Base-by-base conservation (phyloP, 192 early-diverging fungal species). In the Backusella psychrophila region DNA sequence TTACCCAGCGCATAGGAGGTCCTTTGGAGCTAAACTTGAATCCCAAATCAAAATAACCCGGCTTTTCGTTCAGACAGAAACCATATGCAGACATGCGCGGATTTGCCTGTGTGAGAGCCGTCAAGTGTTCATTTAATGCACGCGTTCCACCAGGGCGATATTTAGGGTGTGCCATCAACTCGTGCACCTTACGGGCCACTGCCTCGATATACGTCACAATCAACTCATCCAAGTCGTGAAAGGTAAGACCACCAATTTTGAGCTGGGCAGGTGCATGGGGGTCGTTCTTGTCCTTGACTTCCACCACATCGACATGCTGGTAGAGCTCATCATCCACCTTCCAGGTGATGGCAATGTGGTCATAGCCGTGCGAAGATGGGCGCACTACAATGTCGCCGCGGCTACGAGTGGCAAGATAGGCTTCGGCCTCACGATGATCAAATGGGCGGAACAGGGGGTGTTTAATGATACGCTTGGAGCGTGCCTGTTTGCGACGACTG, bases 301-400 rank as follows among this genome's bases (percentile, higher is more conserved):
- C 93, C 8, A 90, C 59, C 38, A 96, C 88, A 80, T 94, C 91
- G 69, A 98, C 87, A 77, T 98, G 97, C 82, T 96, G 94, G 85
- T 89, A 96, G 66, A 97, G 80, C 4, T 87, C 91, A 23, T 96
- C 93, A 59, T 86, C 93, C 7, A 97, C 90, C 78, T 98, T 98
- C 94, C 95, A 97, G 19, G 96, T 98, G 23, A 98, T 92, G 1
- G 94, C 92, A 15, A 99, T 87, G 76, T 96, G 95, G 81, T 95
- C 90, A 26, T 88, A 81, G n/a, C 95, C 95, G 15, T 92, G 91
- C 7, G 93, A 94, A 23, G 97, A 98, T 6, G 96, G 95, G 11
- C 97, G 89, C 71, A 99, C 94, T 4, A 99, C 92, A 19, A 92
- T 81, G 53, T 92, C 90, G 23, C 97, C 98, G 14, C 86, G 82